These are phyloP conservation scores for Penicillium psychrofluorescens DNA, from an alignment of 495 filamentous ascomycete genomes.

Conservation along the genomic window DNA sequence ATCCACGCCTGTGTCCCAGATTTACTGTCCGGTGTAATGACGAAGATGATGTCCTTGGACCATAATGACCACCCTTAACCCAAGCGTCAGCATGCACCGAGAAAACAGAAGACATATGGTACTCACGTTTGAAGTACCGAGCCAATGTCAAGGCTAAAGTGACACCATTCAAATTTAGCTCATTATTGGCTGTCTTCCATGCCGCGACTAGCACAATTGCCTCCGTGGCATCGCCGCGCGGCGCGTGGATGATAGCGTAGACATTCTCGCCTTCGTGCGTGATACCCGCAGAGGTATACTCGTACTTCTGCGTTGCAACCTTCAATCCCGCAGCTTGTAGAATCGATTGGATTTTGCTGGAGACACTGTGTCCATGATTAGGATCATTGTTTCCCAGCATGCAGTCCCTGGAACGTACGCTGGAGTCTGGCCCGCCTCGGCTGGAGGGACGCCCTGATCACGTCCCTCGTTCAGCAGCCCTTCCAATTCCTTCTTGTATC, in stretches of 20 bases:
- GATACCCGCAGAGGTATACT: slow-evolving; percentile 66
- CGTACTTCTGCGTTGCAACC: slow-evolving; percentile 76
- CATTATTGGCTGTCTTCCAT: slow-evolving; percentile 75
- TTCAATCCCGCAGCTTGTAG: slow-evolving; percentile 74
- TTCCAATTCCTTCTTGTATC: slow-evolving; percentile 79
- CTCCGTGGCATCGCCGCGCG: slow-evolving; percentile 94
- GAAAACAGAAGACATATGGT: background rate
- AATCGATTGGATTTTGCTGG: slow-evolving; percentile 64
- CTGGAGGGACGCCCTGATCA: slow-evolving; percentile 7
- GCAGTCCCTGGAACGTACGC: slow-evolving; percentile 23
- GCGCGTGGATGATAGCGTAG: slow-evolving; percentile 92
- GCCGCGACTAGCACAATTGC: slow-evolving; percentile 87
- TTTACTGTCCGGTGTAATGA: slow-evolving; percentile 81
- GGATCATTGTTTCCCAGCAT: slow-evolving; percentile 1
- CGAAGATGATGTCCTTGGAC: slow-evolving; percentile 96
- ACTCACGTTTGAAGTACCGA: slow-evolving; percentile 81
- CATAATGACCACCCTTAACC: slow-evolving; percentile 81
- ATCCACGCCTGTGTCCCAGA: slow-evolving; percentile 95
- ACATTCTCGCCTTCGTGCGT: slow-evolving; percentile 78
- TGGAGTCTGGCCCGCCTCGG: slow-evolving; percentile 33
- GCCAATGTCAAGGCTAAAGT: slow-evolving; percentile 79
- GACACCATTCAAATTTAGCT: slow-evolving; percentile 79
- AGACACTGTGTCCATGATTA: slow-evolving; percentile 38
- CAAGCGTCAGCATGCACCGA: slow-evolving; percentile 9
- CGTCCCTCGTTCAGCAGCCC: slow-evolving; percentile 21